These are phyloP conservation scores for Penicillium ucsense DNA, from an alignment of 495 filamentous ascomycete species.

Conservation along the genomic window DNA sequence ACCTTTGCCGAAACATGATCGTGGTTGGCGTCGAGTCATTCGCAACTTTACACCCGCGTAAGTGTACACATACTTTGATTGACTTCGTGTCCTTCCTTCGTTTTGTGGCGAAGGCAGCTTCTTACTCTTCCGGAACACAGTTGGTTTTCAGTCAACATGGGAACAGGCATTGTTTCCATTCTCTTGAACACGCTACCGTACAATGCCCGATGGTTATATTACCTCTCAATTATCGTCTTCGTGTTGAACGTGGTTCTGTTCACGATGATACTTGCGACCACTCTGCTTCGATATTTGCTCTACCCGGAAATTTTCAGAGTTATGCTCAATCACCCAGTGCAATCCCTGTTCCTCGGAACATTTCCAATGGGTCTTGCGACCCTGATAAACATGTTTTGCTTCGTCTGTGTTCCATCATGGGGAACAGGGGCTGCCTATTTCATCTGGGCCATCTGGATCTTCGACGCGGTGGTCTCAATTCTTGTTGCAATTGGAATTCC, in stretches of 20 bases:
- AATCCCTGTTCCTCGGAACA: constrained; percentile 42
- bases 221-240: constrained; percentile 40
- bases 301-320: constrained; percentile 40
- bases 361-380: constrained; percentile 52
- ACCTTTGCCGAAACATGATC: neutral
- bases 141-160: constrained; percentile 43
- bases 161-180: constrained; percentile 49
- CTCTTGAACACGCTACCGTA: constrained; percentile 43
- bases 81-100: no score
- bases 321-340: constrained; percentile 42
- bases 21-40: constrained; percentile 1
- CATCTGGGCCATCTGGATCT: constrained; percentile 41
- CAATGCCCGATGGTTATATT: constrained; percentile 35
- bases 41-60: constrained; percentile 1
- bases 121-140: neutral
- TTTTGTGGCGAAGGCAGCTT: no score
- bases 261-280: constrained; percentile 17
- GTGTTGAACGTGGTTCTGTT: constrained; percentile 40
- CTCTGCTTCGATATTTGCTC: constrained; percentile 38
- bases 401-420: constrained; percentile 39
- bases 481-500: constrained; percentile 13
- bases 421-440: constrained; percentile 18
- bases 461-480: constrained; percentile 27
- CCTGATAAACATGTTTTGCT: constrained; percentile 42
- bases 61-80: neutral